phyloP scores from a whole-genome alignment of 768 basidiomycete species.

The Mycena amicta region DNA sequence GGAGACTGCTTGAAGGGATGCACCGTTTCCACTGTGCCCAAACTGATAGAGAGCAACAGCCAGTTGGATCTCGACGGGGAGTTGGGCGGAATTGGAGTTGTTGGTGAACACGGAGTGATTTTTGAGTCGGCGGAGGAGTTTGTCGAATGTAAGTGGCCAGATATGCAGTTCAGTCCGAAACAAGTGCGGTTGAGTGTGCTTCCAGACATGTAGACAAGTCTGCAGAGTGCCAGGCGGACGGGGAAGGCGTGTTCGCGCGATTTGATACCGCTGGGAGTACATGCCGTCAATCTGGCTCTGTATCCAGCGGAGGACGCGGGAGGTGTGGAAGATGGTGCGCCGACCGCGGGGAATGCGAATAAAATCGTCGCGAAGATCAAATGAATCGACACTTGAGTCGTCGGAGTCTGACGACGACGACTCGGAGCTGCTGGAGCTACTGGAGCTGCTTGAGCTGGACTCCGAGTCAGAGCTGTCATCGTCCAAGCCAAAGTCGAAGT shows the following conservation, averaged over 20 bases:
- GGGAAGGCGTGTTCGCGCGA: not conserved
- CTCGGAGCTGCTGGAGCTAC: too few relatives aligned
- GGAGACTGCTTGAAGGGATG: constrained; percentile 21
- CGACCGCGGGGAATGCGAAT: not conserved
- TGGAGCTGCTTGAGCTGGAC: too few relatives aligned
- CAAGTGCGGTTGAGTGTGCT: too few relatives aligned
- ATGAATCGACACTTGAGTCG: not conserved
- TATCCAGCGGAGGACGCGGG: constrained; percentile 1
- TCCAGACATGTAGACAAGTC: not conserved
- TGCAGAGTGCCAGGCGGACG: not conserved
- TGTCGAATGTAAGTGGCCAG: constrained; percentile 1
- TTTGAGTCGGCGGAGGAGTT: constrained; percentile 1
- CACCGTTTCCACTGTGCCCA: constrained; percentile 19
- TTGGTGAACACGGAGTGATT: constrained; percentile 7
- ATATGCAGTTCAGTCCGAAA: constrained; percentile 1
- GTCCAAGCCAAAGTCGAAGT: too few relatives aligned
- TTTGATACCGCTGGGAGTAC: constrained; percentile 4
- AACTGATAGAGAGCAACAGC: constrained; percentile 3
- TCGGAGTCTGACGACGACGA: too few relatives aligned
- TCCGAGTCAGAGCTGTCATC: too few relatives aligned
- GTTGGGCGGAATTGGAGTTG: constrained; percentile 8
- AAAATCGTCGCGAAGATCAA: too few relatives aligned
- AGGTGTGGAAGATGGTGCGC: not conserved
- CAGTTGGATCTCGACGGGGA: constrained; percentile 22
- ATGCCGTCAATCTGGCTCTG: not conserved